A percentile compares a stretch with the other conserved stretches of the same genome.
Conservation (phyloP, 805 yeast species). For the Candida dajiaensis region DNA sequence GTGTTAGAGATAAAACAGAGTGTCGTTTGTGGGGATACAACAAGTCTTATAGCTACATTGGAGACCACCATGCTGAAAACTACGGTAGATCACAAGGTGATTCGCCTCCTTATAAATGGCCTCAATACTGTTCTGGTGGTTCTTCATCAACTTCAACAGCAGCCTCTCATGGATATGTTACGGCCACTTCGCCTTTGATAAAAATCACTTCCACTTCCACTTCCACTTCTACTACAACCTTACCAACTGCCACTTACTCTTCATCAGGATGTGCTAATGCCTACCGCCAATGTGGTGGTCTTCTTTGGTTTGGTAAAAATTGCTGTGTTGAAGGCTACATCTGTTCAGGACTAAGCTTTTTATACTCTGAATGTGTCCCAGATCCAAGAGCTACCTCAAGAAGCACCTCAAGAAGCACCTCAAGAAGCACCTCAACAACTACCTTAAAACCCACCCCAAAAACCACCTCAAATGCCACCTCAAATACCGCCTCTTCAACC, state of each 20-base stretch:
- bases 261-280: not conserved
- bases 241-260: not conserved
- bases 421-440: too few relatives aligned
- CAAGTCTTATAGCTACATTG: conserved; percentile 18
- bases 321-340: conserved; percentile 10
- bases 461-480: too few relatives aligned
- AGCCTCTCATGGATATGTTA: too few relatives aligned
- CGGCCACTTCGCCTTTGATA: too few relatives aligned
- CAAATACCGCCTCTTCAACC: too few relatives aligned
- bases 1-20: conserved; percentile 13
- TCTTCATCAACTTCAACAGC: conserved; percentile 1
- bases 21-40: conserved; percentile 17
- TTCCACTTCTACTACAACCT: not conserved
- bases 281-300: conserved; percentile 19
- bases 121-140: not conserved
- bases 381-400: too few relatives aligned
- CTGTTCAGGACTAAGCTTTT: conserved; percentile 9
- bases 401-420: too few relatives aligned
- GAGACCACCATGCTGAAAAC: conserved; percentile 20
- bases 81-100: conserved; percentile 17
- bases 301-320: conserved; percentile 5
- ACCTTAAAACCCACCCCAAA: too few relatives aligned
- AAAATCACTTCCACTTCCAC: not conserved
- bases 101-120: conserved; percentile 19
- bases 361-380: conserved; percentile 12